phyloP scores from a whole-genome alignment of 352 stramenopile genomes.

The Globisporangium nagaii region DNA sequence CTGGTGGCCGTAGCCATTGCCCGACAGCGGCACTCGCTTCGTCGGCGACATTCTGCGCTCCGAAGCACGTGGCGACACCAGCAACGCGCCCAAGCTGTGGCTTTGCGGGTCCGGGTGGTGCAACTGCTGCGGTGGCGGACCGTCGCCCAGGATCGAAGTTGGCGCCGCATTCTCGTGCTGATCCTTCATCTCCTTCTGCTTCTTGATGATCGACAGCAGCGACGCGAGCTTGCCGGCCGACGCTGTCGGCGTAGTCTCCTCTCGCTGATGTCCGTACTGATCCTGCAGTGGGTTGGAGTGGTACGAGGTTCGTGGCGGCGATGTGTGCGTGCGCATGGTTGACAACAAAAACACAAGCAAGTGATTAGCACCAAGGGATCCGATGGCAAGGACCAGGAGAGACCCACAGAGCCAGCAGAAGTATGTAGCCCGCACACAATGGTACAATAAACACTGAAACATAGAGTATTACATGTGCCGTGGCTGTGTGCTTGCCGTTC shows the following conservation, averaged over 20 bases:
- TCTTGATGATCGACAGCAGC: slow-evolving; percentile 80
- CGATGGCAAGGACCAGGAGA: neutral
- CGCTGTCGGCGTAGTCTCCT: slow-evolving; percentile 29
- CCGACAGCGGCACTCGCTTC: neutral
- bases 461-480: slow-evolving; percentile 6
- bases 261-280: slow-evolving; percentile 2
- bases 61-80: neutral
- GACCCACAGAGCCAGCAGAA: neutral
- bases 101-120: neutral
- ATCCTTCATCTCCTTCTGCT: slow-evolving; percentile 60
- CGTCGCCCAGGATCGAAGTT: slow-evolving; percentile 3
- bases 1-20: neutral
- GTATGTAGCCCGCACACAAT: no score
- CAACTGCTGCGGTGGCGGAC: neutral
- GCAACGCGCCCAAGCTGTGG: neutral
- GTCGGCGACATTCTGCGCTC: slow-evolving; percentile 2
- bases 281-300: slow-evolving; percentile 12
- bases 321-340: neutral
- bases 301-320: neutral
- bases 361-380: no score
- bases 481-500: neutral
- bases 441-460: neutral
- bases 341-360: slow-evolving; percentile 2
- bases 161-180: neutral
- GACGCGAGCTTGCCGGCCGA: slow-evolving; percentile 63